A percentile compares a stretch with the other conserved stretches of the same genome.
phyloP scores from a whole-genome alignment of 73 alveolate genomes.

The Symbiodinium pilosum region DNA sequence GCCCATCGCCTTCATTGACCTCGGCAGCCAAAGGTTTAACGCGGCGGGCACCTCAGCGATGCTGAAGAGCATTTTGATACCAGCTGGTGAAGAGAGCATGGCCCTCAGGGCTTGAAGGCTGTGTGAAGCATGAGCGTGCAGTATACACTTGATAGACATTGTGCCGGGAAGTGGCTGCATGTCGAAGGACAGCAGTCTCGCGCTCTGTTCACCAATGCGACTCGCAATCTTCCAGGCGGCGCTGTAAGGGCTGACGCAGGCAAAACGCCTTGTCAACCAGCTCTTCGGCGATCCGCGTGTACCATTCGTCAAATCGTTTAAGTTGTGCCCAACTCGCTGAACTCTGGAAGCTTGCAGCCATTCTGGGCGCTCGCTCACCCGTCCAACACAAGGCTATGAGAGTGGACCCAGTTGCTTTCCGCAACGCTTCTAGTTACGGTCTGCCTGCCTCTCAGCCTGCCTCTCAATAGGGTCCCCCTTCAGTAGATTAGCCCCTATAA shows the following conservation, averaged over 20 bases:
- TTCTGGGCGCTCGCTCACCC: neutral
- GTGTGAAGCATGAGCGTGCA: no score
- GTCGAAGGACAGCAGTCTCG: neutral
- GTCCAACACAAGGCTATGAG: neutral
- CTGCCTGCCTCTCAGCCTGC: no score
- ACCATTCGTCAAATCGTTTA: neutral
- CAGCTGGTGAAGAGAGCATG: neutral
- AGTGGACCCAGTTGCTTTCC: neutral
- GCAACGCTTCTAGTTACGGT: neutral
- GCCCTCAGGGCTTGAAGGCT: no score
- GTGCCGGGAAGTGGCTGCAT: neutral
- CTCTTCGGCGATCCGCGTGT: neutral
- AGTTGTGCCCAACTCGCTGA: neutral
- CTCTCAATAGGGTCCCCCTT: no score
- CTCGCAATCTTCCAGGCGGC: neutral
- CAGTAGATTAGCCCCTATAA: no score
- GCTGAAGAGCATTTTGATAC: neutral
- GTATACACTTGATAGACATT: no score
- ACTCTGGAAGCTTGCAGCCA: neutral
- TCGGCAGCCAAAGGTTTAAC: neutral
- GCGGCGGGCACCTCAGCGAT: neutral
- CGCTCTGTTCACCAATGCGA: neutral
- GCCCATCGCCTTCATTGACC: neutral
- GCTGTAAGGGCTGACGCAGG: neutral
- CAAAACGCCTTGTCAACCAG: neutral